Percentiles rank a stretch among this genome's conserved stretches.
Conservation (phyloP, 805 yeast genomes). For the Blastobotrys chiropterorum region DNA sequence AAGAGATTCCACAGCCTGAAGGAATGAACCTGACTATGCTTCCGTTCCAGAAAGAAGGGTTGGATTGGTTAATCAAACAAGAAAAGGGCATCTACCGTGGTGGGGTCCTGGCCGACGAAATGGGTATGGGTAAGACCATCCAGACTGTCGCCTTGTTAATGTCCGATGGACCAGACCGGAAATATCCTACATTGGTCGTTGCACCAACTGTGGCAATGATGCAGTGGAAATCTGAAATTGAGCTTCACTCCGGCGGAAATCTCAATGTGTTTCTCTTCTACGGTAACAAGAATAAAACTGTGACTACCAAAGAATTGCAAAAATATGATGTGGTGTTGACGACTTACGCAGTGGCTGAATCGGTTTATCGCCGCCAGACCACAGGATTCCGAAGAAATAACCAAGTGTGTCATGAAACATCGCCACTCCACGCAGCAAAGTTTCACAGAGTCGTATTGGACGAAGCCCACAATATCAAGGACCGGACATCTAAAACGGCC, state of each 20-base stretch:
- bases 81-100: constrained; percentile 72
- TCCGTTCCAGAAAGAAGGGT: constrained; percentile 92
- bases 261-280: constrained; percentile 71
- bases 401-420: constrained; percentile 64
- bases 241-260: constrained; percentile 67
- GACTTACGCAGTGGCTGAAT: constrained; percentile 87
- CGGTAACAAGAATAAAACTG: constrained; percentile 68
- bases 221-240: constrained; percentile 96
- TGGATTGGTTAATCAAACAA: constrained; percentile 81
- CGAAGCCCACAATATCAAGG: constrained; percentile 97
- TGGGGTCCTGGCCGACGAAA: constrained; percentile 94
- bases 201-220: constrained; percentile 98
- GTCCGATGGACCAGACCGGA: constrained; percentile 46
- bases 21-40: constrained; percentile 67
- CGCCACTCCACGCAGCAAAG: constrained; percentile 63
- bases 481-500: constrained; percentile 88
- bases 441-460: constrained; percentile 87
- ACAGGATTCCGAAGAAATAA: constrained; percentile 76
- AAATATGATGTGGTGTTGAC: constrained; percentile 78
- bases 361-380: constrained; percentile 73
- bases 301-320: constrained; percentile 47
- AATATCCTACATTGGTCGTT: constrained; percentile 77
- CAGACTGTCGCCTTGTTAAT: constrained; percentile 88
- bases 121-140: constrained; percentile 99
- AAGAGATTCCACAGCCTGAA: constrained; percentile 50